These are phyloP conservation scores for Arabidopsis hybrid DNA, from an alignment of 441 rosid genomes.

Conservation along the genomic window DNA sequence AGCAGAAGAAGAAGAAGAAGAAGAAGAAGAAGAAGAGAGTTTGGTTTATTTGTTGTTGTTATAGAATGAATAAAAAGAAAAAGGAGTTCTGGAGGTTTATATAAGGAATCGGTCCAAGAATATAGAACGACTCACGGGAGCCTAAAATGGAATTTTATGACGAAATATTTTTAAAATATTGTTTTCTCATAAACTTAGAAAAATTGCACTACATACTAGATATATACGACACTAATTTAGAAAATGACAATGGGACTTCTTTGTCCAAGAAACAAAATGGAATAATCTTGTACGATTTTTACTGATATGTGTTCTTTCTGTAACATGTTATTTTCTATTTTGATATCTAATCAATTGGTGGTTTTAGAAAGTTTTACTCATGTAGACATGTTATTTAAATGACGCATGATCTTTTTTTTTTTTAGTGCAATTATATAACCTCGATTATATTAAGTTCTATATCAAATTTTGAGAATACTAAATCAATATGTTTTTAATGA, in stretches of 20 bases:
- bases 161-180: not conserved
- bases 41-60: constrained; percentile 28
- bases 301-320: not conserved
- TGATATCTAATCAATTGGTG: not conserved
- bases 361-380: too few relatives aligned
- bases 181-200: too few relatives aligned
- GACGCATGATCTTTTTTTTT: not conserved
- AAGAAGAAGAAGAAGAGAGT: constrained; percentile 8
- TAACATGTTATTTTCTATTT: not conserved
- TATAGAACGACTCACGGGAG: constrained; percentile 46
- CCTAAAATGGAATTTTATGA: constrained; percentile 28
- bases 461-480: not conserved
- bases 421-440: not conserved
- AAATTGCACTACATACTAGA: not conserved
- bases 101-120: constrained; percentile 53
- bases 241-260: not conserved
- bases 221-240: not conserved
- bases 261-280: not conserved
- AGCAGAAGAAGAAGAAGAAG: constrained; percentile 13
- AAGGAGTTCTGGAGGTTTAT: constrained; percentile 46
- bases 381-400: too few relatives aligned
- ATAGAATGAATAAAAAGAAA: constrained; percentile 29
- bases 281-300: not conserved
- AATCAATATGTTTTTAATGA: not conserved
- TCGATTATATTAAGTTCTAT: not conserved